Percentiles rank a stretch among this genome's conserved stretches.
phyloP scores from a whole-genome alignment of 2,329 filamentous ascomycete genomes.

The Trichoderma afroharzianum region DNA sequence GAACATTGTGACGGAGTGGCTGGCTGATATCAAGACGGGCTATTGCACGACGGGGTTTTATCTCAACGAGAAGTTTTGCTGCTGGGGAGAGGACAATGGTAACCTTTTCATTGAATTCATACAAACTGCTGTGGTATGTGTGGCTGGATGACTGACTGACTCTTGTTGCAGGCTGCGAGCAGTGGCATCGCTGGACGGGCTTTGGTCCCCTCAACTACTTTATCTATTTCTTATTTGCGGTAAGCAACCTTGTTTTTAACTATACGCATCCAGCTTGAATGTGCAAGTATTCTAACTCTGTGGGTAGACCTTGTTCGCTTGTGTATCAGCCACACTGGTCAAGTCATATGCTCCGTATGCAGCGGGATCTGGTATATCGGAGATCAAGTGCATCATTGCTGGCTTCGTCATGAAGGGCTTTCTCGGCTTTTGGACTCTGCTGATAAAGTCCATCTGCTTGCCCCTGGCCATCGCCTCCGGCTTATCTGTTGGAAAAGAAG shows the following conservation, averaged over 20 bases:
- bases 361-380: slow-evolving; percentile 92
- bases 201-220: slow-evolving; percentile 78
- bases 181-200: slow-evolving; percentile 87
- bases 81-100: slow-evolving; percentile 91
- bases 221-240: slow-evolving; percentile 81
- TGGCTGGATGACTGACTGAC: slow-evolving; percentile 18
- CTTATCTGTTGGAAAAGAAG: slow-evolving; percentile 93
- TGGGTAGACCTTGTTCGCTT: slow-evolving; percentile 69
- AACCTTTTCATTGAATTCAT: slow-evolving; percentile 23
- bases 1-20: slow-evolving; percentile 95
- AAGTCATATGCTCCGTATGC: slow-evolving; percentile 93
- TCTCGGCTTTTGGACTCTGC: slow-evolving; percentile 80
- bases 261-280: neutral
- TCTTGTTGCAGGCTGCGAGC: slow-evolving; percentile 62
- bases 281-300: slow-evolving; percentile 12
- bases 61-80: slow-evolving; percentile 95
- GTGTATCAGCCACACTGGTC: slow-evolving; percentile 77
- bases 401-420: slow-evolving; percentile 99
- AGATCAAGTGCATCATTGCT: slow-evolving; percentile 99
- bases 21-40: slow-evolving; percentile 93
- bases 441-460: slow-evolving; percentile 90
- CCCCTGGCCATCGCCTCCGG: slow-evolving; percentile 92
- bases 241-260: slow-evolving; percentile 35
- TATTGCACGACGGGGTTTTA: slow-evolving; percentile 95
- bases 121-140: neutral